Evolutionary conservation across 768 basidiomycete species (phyloP), one percentile per base, ranked within the genome.

Genomic region (Galerina marginata): DNA sequence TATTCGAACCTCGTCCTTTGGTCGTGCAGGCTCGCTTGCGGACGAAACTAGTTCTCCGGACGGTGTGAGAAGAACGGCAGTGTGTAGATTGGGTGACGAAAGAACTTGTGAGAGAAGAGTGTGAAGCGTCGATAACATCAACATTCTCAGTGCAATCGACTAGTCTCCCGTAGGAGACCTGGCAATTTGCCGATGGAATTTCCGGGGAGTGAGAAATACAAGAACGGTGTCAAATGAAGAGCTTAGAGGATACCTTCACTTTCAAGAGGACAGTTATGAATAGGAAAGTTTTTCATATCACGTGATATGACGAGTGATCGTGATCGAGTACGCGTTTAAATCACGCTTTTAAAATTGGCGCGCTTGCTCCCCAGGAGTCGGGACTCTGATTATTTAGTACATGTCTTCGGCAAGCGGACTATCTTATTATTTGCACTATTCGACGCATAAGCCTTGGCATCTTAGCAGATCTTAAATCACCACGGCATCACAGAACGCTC

Each of bases 1-100:
- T 44, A 92, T 83, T 54, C 89, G 84, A 47, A 92, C 81, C 54
- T 90, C 86, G 66, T 93, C 91, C 74, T 92, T 93, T 26, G 86
- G 72, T 53, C 84, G 77, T 26, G 73, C 67, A n/a, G 81, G 79
- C 26, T 82, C 77, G 44, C 83, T 81, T 5, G 87, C 87, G 66
- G 80, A 86, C 1, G 88, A 89, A 20, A 93, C 81, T 26, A 93
- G 77, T 63, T 91, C 86, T 12, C 92, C 92, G n/a, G 87, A 76
- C 5, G 89, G 85, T 12, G 89, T 91, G 59, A 92, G 76, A 33
- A 93, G 78, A 43, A 87, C 80, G 2, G 86, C 90, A 0, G 90
- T 91, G 68, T 93, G 92, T 59, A 92, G 72, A 33, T 78, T 72
- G 0, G 87, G 86, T 6, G 83, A 81, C 2, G 81, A 76, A 37